These are phyloP conservation scores for Phaffomyces thermotolerans DNA, from an alignment of 805 yeast genomes.

Conservation along the genomic window DNA sequence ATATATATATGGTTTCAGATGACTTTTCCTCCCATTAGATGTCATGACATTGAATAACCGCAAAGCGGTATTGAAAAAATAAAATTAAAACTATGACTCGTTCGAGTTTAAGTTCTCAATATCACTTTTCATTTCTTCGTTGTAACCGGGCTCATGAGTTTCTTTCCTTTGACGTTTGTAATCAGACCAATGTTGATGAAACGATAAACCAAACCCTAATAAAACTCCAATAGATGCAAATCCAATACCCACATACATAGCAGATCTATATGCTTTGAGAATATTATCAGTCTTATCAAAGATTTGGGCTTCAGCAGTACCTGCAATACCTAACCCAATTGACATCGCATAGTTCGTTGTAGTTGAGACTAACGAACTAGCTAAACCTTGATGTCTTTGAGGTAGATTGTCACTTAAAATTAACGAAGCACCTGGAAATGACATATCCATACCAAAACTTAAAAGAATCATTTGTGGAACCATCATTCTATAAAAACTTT, in stretches of 20 bases:
- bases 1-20: no score
- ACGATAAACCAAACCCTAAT: slow-evolving; percentile 13
- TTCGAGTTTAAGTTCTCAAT: background rate
- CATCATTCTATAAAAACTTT: slow-evolving; percentile 50
- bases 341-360: slow-evolving; percentile 68
- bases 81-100: background rate
- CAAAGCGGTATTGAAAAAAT: background rate
- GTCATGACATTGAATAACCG: background rate
- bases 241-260: slow-evolving; percentile 56
- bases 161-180: background rate
- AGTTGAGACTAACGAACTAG: slow-evolving; percentile 66
- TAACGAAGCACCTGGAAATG: slow-evolving; percentile 69
- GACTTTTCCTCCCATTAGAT: background rate
- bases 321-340: slow-evolving; percentile 62
- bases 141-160: no score
- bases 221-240: slow-evolving; percentile 43
- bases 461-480: slow-evolving; percentile 50
- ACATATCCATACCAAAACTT: slow-evolving; percentile 72
- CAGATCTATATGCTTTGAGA: slow-evolving; percentile 46
- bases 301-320: slow-evolving; percentile 50
- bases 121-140: background rate
- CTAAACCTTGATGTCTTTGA: slow-evolving; percentile 63
- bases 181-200: background rate
- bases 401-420: slow-evolving; percentile 56
- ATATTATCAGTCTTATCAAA: slow-evolving; percentile 19